phyloP scores from a whole-genome alignment of 169 alveolate species.

The Blepharisma undulans region DNA sequence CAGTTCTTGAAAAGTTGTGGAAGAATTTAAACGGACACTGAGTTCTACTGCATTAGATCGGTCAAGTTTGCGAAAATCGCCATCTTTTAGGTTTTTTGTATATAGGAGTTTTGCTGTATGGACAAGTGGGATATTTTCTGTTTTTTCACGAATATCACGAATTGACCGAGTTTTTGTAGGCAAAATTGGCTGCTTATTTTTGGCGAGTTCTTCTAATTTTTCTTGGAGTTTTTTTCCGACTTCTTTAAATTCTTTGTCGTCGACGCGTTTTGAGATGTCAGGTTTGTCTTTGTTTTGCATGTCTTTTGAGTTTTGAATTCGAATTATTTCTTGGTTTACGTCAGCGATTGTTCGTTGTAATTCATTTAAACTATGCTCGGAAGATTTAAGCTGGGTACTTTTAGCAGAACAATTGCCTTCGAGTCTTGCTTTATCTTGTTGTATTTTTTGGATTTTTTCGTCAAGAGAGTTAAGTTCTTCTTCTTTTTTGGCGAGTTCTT shows the following conservation, averaged over 20 bases:
- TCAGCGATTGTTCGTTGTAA: neutral
- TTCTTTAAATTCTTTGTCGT: slow-evolving; percentile 17
- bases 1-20: neutral
- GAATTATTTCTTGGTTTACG: neutral
- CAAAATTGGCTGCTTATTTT: neutral
- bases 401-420: neutral
- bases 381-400: neutral
- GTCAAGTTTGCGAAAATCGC: neutral
- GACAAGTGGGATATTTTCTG: neutral
- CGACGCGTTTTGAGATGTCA: neutral
- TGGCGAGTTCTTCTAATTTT: neutral
- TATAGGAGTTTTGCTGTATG: slow-evolving; percentile 16
- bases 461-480: neutral
- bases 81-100: neutral
- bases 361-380: neutral
- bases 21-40: neutral
- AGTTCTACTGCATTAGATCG: neutral
- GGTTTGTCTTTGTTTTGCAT: neutral
- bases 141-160: neutral
- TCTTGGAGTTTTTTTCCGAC: slow-evolving; percentile 15
- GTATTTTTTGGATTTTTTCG: neutral
- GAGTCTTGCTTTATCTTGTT: neutral
- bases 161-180: neutral
- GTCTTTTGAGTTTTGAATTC: neutral
- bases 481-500: neutral